Percentiles rank a stretch among this genome's conserved stretches.
Conservation (phyloP, 345 rosid species). For the Streptanthus diversifolius region DNA sequence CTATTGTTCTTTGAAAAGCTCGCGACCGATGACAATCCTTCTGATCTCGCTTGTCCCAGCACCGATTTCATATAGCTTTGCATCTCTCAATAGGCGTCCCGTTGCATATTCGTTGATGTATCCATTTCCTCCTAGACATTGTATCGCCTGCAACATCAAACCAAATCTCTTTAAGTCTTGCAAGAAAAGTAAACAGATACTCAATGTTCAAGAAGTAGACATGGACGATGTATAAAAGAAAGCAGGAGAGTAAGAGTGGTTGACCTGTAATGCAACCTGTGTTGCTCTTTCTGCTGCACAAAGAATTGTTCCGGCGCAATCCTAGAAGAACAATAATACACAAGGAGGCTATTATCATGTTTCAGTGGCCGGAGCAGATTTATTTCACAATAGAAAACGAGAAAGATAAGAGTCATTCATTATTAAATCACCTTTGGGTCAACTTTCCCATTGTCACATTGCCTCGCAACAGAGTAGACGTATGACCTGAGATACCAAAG, state of each 20-base stretch:
- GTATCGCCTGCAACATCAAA: conserved; percentile 71
- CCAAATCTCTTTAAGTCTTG: background rate
- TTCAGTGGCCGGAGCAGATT: background rate
- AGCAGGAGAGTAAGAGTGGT: background rate
- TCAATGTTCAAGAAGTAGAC: background rate
- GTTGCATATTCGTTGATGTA: conserved; percentile 85
- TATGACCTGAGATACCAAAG: conserved; percentile 57
- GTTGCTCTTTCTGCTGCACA: conserved; percentile 95
- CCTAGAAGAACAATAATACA: conserved; percentile 44
- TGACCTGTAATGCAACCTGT: conserved; percentile 94
- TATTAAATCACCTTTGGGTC: conserved; percentile 58
- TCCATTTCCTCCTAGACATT: conserved; percentile 95
- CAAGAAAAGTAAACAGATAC: background rate
- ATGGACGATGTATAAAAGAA: background rate
- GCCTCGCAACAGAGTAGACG: conserved; percentile 81
- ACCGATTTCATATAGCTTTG: conserved; percentile 89
- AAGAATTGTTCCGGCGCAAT: conserved; percentile 91
- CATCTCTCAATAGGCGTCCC: conserved; percentile 89
- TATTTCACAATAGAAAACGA: background rate
- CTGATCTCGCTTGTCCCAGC: conserved; percentile 98
- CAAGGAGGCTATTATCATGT: background rate
- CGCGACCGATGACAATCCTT: conserved; percentile 85
- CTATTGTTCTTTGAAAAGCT: conserved; percentile 69
- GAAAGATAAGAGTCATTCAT: background rate
- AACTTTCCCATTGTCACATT: conserved; percentile 71